phyloP scores from a whole-genome alignment of 352 stramenopile species.

The Phytophthora multivora region DNA sequence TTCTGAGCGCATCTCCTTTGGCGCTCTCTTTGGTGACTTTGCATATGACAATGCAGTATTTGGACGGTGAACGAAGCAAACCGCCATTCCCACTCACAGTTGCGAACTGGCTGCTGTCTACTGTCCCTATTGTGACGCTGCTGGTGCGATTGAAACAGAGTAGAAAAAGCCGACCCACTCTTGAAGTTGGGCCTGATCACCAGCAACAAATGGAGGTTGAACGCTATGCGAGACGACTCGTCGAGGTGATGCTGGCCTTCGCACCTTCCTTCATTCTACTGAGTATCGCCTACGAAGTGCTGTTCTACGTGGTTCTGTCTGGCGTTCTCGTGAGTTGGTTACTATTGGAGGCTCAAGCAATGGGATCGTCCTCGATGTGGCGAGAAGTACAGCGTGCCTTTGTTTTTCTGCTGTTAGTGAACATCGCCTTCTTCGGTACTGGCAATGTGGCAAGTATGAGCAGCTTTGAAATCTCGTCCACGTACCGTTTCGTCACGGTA shows the following conservation, averaged over 20 bases:
- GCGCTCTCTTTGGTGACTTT: conserved; percentile 46
- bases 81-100: conserved; percentile 54
- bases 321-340: conserved; percentile 69
- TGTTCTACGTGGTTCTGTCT: conserved; percentile 74
- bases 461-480: conserved; percentile 87
- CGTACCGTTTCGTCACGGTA: conserved; percentile 84
- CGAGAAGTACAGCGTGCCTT: conserved; percentile 71
- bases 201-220: conserved; percentile 9
- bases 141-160: conserved; percentile 25
- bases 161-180: background rate
- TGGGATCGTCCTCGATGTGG: conserved; percentile 21
- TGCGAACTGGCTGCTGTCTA: conserved; percentile 58
- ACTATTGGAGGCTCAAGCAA: conserved; percentile 44
- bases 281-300: conserved; percentile 88
- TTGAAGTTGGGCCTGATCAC: conserved; percentile 19
- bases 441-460: conserved; percentile 89
- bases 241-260: conserved; percentile 64
- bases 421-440: conserved; percentile 87
- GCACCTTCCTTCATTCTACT: conserved; percentile 69
- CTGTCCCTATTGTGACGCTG: conserved; percentile 46
- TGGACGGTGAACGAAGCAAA: conserved; percentile 57
- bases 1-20: conserved; percentile 27
- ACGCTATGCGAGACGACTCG: conserved; percentile 38
- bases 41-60: conserved; percentile 57
- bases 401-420: conserved; percentile 78